Evolutionary conservation across 306 rosid species (phyloP), one percentile per base, ranked within the genome.

Genomic region (Trichosanthes cucumerina): DNA sequence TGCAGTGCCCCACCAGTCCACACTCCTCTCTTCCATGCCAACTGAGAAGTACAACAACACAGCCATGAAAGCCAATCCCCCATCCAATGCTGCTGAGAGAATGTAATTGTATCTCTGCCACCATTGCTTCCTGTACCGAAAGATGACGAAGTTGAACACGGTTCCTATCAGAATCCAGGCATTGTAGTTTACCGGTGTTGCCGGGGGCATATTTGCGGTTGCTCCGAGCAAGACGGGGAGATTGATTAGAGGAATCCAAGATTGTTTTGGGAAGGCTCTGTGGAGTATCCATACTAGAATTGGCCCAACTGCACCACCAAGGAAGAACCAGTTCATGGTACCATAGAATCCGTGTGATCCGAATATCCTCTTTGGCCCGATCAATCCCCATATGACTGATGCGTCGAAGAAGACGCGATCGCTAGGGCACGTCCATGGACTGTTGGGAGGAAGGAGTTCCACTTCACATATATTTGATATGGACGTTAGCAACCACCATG

Each of bases 1-100:
- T 0, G 47, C 79, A 15, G 39, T 86, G 66, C 93, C 93, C 93
- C 93, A 90, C 93, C 93, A 90, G 46, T 13, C 39, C 36, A 88
- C 12, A 41, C 80, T 78, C 65, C 16, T 86, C 34, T 81, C 81
- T 64, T 86, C 91, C 79, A 88, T 76, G 23, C 89, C 81, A 6
- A 88, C 56, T 10, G 88, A 74, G 33, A 86, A 86, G 76, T 85
- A 90, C 36, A 90, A 71, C 36, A 90, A n/a, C 21, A 90, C 84
- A 13, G 88, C 87, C 93, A 90, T 90, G 63, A 90, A 88, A 74
- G 93, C 79, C 70, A 77, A 23, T 0, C 79, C 79, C 3, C 79
- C 79, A 41, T 77, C 79, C 41, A 77, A 77, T 14, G 79, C 68
- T 34, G 79, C 79, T n/a, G 79, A 77, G 6, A 77, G 79, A 36